Base-by-base conservation (phyloP, 495 filamentous ascomycete species). In the Trichocladium uniseriatum region DNA sequence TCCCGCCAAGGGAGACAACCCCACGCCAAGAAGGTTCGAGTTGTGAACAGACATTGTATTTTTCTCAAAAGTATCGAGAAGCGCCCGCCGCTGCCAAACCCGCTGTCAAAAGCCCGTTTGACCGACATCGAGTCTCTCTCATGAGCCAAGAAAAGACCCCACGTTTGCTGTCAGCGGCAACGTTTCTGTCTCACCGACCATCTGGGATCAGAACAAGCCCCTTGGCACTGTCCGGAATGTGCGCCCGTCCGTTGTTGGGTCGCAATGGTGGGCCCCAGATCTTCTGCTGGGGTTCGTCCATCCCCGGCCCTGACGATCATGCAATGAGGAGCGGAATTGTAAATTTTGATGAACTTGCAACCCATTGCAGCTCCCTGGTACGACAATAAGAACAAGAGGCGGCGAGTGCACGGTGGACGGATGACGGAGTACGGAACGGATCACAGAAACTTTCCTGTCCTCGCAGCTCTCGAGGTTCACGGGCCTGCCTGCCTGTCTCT, bases 291-390 rank as follows among this genome's bases (percentile, higher is more conserved):
- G 36, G 38, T 46, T 42, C 29, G 38, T n/a, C 13, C 44, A 48
- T 27, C 13, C 10, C 46, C 29, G 43, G 36, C n/a, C 42, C 53
- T 51, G 53, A 43, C 47, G 53, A 55, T 51, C 52, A 45, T 41
- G 24, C 48, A 38, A 22, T 41, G 32, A n/a, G n/a, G 36, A 38
- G 48, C 41, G 24, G 13, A 37, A 41, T 37, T 24, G 7, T 32
- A 32, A 32, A 32, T 32, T 10, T 32, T 11, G 9, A 32, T 32
- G 31, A 32, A 10, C 11, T 32, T 10, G 31, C 31, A 14, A 32
- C 31, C 13, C 31, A 14, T 11, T 32, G 31, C 7, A 32, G 31
- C 31, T 5, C 13, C 5, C 31, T 32, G 31, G 31, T 32, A 10
- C 31, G 11, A 32, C 31, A 11, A 32, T n/a, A n/a, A n/a, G 5